These are phyloP conservation scores for Rhododendron kiyosumense DNA, from an alignment of 148 eudicot genomes.

Conservation along the genomic window DNA sequence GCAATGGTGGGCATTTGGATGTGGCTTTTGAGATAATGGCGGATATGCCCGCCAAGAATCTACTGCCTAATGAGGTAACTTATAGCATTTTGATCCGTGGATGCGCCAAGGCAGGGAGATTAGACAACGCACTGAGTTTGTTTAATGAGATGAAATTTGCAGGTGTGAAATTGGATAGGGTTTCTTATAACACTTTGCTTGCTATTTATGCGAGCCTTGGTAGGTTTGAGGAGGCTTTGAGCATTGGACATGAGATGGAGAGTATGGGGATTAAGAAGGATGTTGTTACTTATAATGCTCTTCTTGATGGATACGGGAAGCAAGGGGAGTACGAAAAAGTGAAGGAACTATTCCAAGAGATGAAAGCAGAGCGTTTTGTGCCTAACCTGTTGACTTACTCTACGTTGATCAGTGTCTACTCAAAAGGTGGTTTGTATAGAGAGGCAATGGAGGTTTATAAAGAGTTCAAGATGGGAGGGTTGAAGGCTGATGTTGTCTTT, in stretches of 20 bases:
- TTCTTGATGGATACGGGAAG: slow-evolving; percentile 89
- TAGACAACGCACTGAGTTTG: slow-evolving; percentile 61
- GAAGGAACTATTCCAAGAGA: slow-evolving; percentile 55
- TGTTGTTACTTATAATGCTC: slow-evolving; percentile 90
- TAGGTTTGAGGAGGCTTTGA: slow-evolving; percentile 73
- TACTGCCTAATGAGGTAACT: slow-evolving; percentile 84
- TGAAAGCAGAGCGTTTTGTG: slow-evolving; percentile 51
- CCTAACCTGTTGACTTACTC: slow-evolving; percentile 86
- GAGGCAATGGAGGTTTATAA: slow-evolving; percentile 69
- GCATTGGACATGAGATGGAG: slow-evolving; percentile 77
- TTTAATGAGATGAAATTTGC: slow-evolving; percentile 70
- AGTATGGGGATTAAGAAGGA: slow-evolving; percentile 70
- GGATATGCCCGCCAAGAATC: slow-evolving; percentile 60
- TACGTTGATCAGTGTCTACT: slow-evolving; percentile 74
- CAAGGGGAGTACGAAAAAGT: slow-evolving; percentile 85
- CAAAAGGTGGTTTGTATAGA: slow-evolving; percentile 63
- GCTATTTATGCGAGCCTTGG: slow-evolving; percentile 82
- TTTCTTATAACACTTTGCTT: slow-evolving; percentile 70
- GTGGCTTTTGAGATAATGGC: slow-evolving; percentile 71
- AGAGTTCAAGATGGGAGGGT: slow-evolving; percentile 70
- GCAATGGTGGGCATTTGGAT: slow-evolving; percentile 71
- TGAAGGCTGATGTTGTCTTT: slow-evolving; percentile 95
- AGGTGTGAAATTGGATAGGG: slow-evolving; percentile 66
- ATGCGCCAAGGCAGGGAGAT: slow-evolving; percentile 71
- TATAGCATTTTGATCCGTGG: slow-evolving; percentile 89